Percentiles rank a stretch among this genome's conserved stretches.
Conservation (phyloP, 2,329 filamentous ascomycete species). For the Clonostachys sp. region DNA sequence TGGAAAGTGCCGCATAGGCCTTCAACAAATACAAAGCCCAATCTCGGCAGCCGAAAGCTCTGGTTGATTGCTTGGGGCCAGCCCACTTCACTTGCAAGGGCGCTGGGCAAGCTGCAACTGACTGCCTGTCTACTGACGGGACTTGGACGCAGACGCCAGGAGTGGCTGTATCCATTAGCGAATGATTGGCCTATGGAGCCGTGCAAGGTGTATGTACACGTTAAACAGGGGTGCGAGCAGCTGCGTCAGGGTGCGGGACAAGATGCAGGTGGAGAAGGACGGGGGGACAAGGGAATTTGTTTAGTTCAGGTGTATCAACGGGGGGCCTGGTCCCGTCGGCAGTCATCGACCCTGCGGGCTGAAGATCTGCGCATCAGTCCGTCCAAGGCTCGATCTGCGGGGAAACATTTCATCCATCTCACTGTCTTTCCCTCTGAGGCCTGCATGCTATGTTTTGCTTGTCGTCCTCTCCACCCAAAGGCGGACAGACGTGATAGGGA, state of each 20-base stretch:
- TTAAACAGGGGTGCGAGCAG: neutral
- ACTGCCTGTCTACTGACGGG: too few relatives aligned
- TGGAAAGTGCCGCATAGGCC: neutral
- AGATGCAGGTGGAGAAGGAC: neutral
- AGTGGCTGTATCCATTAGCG: slow-evolving; percentile 3
- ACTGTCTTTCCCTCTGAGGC: too few relatives aligned
- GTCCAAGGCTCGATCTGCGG: too few relatives aligned
- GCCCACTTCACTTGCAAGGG: neutral
- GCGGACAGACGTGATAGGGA: too few relatives aligned
- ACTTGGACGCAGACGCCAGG: neutral
- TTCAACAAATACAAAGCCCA: neutral
- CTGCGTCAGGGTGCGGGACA: neutral
- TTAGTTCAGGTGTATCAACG: slow-evolving; percentile 1
- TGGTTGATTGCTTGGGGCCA: neutral
- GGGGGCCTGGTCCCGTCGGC: neutral
- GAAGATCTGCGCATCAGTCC: neutral
- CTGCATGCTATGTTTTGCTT: too few relatives aligned
- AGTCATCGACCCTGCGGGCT: neutral
- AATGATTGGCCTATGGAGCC: neutral
- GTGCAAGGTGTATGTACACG: neutral
- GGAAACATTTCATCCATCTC: too few relatives aligned
- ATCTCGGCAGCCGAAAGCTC: neutral
- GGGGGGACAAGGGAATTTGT: neutral
- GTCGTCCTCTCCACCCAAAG: too few relatives aligned
- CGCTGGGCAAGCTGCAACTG: neutral